Conservation (phyloP, 2,329 filamentous ascomycete genomes). For the Diplocarpon mali region DNA sequence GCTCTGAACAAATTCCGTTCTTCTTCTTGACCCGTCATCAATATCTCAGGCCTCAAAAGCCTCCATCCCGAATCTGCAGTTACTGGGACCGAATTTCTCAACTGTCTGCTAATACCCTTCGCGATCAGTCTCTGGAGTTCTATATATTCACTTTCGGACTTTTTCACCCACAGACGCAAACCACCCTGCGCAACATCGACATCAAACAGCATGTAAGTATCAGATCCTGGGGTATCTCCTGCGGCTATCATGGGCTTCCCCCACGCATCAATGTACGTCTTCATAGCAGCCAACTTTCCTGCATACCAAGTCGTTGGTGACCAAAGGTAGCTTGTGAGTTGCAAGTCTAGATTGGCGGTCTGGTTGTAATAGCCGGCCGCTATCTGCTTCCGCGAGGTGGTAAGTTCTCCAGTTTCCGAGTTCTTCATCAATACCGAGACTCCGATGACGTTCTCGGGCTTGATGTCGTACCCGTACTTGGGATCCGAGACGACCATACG, state of each 20-base stretch:
- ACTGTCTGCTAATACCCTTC: neutral
- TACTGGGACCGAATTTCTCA: no score
- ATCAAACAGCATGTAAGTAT: slow-evolving; percentile 8
- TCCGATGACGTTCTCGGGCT: slow-evolving; percentile 5
- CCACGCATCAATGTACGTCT: slow-evolving; percentile 6
- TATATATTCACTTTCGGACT: neutral
- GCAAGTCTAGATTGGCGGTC: slow-evolving; percentile 3
- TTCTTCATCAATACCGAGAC: slow-evolving; percentile 4
- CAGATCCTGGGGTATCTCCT: slow-evolving; percentile 5
- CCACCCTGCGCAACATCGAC: slow-evolving; percentile 5
- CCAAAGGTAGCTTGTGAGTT: slow-evolving; percentile 1
- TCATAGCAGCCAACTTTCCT: slow-evolving; percentile 4
- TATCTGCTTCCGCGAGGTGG: slow-evolving; percentile 6
- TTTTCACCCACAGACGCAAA: slow-evolving; percentile 3
- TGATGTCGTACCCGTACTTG: slow-evolving; percentile 4
- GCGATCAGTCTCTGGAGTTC: slow-evolving; percentile 1
- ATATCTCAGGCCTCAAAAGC: no score
- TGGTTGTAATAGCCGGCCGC: slow-evolving; percentile 2
- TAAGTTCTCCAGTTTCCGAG: slow-evolving; percentile 1
- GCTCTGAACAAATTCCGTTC: no score
- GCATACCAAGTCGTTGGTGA: slow-evolving; percentile 6
- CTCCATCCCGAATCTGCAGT: no score
- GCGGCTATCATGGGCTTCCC: slow-evolving; percentile 6
- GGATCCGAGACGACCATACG: slow-evolving; percentile 8
- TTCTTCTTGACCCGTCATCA: no score